phyloP scores from a whole-genome alignment of 169 alveolate genomes.

The Plasmodium cynomolgi region DNA sequence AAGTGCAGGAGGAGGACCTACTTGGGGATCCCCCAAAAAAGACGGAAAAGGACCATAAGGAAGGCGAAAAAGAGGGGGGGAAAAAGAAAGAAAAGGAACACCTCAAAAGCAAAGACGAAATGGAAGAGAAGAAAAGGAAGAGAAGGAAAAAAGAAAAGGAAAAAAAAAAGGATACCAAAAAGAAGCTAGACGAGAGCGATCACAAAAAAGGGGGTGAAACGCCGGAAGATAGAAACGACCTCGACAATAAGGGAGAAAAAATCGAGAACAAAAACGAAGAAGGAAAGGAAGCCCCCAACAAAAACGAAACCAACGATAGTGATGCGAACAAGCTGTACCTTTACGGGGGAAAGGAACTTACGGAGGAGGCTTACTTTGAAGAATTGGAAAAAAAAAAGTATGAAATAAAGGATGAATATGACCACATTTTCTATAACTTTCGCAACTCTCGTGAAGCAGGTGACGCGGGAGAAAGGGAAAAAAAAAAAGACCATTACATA shows the following conservation, averaged over 20 bases:
- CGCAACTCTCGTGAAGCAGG: not conserved
- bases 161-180: not conserved
- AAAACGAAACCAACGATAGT: not conserved
- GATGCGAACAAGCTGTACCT: not conserved
- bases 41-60: not conserved
- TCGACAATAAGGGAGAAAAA: not conserved
- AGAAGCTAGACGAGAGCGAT: not conserved
- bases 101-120: not conserved
- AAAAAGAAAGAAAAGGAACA: not conserved
- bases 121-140: not conserved
- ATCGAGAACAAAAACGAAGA: not conserved
- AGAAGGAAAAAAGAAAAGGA: not conserved
- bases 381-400: conserved; percentile 32
- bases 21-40: not conserved
- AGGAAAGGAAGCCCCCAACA: not conserved
- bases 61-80: not conserved
- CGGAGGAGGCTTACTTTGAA: conserved; percentile 21
- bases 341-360: conserved; percentile 3
- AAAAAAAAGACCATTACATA: conserved; percentile 4
- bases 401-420: conserved; percentile 67
- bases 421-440: conserved; percentile 36
- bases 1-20: not conserved
- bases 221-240: not conserved
- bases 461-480: conserved; percentile 1
- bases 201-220: not conserved